Base-by-base conservation (phyloP, 495 filamentous ascomycete genomes). In the Delitschia confertaspora region DNA sequence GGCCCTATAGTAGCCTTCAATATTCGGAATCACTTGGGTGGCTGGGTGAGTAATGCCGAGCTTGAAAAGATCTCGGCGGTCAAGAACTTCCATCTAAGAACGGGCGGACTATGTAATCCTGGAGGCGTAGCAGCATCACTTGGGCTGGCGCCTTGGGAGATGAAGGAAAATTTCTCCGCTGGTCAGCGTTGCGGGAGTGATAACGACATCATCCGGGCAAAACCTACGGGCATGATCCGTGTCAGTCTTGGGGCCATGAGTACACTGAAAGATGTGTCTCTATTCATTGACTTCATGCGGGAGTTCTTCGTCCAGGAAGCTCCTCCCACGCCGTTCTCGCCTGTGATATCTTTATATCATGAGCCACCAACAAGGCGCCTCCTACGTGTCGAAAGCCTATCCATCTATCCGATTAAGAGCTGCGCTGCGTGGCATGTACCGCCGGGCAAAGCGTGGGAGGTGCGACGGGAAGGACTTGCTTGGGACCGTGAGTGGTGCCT, bases 401-500 rank as follows among this genome's bases (percentile, higher is more conserved):
- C 59, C 13, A 55, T 69, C 1, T 67, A 85, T 53, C 88, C 88
- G 0, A 89, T 95, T 62, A 94, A 94, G 64, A 85, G 80, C 56
- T 95, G 88, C 56, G 83, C 74, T 6, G 81, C 81, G 6, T 88
- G 79, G 52, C 70, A 67, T n/a, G 72, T 95, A 27, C 80, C 85
- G 0, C 47, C 66, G 1, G 74, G 65, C 6, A 63, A 63, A 17
- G 56, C 68, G 14, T 95, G 88, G 88, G 78, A 85, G 56, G 72
- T 93, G 19, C 74, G 69, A 34, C 64, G 68, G 11, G 82, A 93
- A 62, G 88, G 88, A 0, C 65, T 95, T 4, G 82, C 79, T 13
- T 94, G 88, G 88, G 88, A 95, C 60, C 68, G 88, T 37, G 88
- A 95, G 63, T 95, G 88, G 88, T 93, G 86, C 57, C 63, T 95